phyloP scores from a whole-genome alignment of 2,329 filamentous ascomycete species.

The Neonectria faginata region DNA sequence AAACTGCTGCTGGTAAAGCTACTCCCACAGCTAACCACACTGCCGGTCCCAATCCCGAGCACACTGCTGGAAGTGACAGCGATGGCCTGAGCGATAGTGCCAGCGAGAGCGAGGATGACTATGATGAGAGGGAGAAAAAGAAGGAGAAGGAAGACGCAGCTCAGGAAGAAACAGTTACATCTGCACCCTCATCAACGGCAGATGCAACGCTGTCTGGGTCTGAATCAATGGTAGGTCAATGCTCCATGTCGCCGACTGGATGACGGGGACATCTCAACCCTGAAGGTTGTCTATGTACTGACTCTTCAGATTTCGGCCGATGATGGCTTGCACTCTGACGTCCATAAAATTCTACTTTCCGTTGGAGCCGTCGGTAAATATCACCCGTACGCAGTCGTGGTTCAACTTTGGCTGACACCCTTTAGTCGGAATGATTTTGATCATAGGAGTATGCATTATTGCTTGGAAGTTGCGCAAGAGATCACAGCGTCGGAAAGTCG shows the following conservation, averaged over 20 bases:
- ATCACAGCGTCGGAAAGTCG: conserved; percentile 19
- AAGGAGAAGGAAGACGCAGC: conserved; percentile 15
- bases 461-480: conserved; percentile 39
- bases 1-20: background rate
- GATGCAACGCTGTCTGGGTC: conserved; percentile 27
- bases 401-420: conserved; percentile 16
- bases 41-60: background rate
- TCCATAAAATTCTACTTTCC: conserved; percentile 41
- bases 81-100: conserved; percentile 17
- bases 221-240: conserved; percentile 36
- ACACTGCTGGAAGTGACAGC: conserved; percentile 24
- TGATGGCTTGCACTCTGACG: conserved; percentile 35
- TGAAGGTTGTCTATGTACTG: background rate
- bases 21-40: background rate
- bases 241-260: background rate
- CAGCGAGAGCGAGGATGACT: conserved; percentile 21
- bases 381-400: background rate
- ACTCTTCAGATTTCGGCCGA: conserved; percentile 29
- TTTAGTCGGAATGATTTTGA: conserved; percentile 37
- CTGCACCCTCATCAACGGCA: conserved; percentile 30
- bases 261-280: background rate
- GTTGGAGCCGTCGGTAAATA: conserved; percentile 43
- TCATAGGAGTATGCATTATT: conserved; percentile 40
- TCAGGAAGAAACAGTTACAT: conserved; percentile 15
- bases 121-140: conserved; percentile 20